phyloP scores from a whole-genome alignment of 495 filamentous ascomycete species.

The Oidiodendron maius region DNA sequence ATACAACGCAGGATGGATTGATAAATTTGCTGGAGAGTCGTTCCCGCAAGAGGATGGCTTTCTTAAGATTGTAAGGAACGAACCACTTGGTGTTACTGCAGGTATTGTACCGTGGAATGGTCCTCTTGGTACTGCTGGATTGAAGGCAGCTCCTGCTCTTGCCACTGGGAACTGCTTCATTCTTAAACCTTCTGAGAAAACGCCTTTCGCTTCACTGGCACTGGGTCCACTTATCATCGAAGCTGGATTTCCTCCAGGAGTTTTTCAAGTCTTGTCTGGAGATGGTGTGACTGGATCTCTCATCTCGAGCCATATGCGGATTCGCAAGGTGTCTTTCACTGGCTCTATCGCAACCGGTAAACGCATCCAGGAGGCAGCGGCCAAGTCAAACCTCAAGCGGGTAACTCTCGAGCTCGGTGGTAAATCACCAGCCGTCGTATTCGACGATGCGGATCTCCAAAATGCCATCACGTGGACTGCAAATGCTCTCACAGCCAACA shows the following conservation, averaged over 20 bases:
- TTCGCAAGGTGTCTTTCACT: slow-evolving; percentile 63
- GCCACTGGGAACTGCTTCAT: slow-evolving; percentile 74
- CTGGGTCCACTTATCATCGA: slow-evolving; percentile 66
- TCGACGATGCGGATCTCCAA: slow-evolving; percentile 57
- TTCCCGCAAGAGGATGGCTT: slow-evolving; percentile 38
- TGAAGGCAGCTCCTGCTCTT: slow-evolving; percentile 50
- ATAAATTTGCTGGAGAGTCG: slow-evolving; percentile 39
- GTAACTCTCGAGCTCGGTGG: slow-evolving; percentile 61
- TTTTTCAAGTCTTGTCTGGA: slow-evolving; percentile 48
- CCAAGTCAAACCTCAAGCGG: slow-evolving; percentile 55
- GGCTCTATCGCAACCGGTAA: slow-evolving; percentile 52
- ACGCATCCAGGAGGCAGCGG: slow-evolving; percentile 52
- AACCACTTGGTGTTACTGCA: slow-evolving; percentile 34
- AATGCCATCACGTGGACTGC: slow-evolving; percentile 40
- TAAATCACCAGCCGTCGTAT: slow-evolving; percentile 56
- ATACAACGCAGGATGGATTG: slow-evolving; percentile 40
- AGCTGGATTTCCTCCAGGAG: slow-evolving; percentile 61
- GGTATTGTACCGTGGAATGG: slow-evolving; percentile 43
- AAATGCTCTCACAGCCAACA: slow-evolving; percentile 40
- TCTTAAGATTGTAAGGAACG: slow-evolving; percentile 36
- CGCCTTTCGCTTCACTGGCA: slow-evolving; percentile 69
- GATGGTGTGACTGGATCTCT: slow-evolving; percentile 43
- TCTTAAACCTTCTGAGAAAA: slow-evolving; percentile 72
- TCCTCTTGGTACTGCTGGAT: slow-evolving; percentile 24
- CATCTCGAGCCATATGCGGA: slow-evolving; percentile 39